These are phyloP conservation scores for Curvularia eragrostidis DNA, from an alignment of 2,329 filamentous ascomycete genomes.

Conservation along the genomic window DNA sequence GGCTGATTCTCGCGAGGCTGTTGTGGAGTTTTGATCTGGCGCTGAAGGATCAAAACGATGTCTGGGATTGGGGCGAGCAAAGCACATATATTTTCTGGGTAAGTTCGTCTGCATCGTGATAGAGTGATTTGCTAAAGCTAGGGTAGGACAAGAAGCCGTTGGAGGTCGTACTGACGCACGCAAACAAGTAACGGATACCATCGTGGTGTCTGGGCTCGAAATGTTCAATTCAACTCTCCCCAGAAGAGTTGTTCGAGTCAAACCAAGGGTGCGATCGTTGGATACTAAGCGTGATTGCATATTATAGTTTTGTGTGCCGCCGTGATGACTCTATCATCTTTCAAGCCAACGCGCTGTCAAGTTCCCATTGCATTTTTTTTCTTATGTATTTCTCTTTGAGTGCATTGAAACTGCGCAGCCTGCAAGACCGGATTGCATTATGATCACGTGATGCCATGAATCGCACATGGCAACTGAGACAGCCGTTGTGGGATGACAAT, in stretches of 20 bases:
- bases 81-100: constrained; percentile 34
- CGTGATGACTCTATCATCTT: background rate
- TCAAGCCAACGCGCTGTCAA: background rate
- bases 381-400: background rate
- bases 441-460: background rate
- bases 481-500: background rate
- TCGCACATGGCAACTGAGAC: background rate
- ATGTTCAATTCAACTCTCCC: background rate
- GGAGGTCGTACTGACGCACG: constrained; percentile 1
- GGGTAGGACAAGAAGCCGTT: constrained; percentile 9
- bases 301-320: background rate
- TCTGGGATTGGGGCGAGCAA: constrained; percentile 35
- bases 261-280: background rate
- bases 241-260: background rate
- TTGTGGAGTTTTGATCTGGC: constrained; percentile 50
- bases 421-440: background rate
- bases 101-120: background rate
- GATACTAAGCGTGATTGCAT: background rate
- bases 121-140: background rate
- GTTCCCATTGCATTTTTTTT: background rate
- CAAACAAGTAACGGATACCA: background rate
- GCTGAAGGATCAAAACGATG: constrained; percentile 15
- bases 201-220: background rate
- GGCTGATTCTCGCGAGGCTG: constrained; percentile 50
- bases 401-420: background rate